Conservation (phyloP, 1,139 yeast species). For the Saccharomyces hybrid region DNA sequence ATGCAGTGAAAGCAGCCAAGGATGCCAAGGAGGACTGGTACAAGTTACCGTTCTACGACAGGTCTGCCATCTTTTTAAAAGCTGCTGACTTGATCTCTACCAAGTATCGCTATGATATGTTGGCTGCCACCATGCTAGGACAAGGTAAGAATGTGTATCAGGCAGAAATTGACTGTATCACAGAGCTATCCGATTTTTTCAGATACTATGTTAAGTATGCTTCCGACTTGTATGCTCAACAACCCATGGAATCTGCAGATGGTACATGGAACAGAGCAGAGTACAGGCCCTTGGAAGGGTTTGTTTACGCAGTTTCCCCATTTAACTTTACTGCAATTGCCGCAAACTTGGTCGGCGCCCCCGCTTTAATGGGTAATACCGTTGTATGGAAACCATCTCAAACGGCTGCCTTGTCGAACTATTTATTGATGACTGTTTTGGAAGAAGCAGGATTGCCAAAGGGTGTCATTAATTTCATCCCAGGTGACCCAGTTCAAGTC, state of each 20-base stretch:
- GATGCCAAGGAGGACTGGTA: conserved; percentile 75
- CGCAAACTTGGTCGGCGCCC: conserved; percentile 90
- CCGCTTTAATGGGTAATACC: conserved; percentile 94
- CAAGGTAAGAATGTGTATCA: conserved; percentile 98
- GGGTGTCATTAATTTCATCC: conserved; percentile 89
- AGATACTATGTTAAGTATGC: conserved; percentile 89
- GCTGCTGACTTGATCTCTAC: conserved; percentile 92
- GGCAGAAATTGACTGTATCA: conserved; percentile 94
- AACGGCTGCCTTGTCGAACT: conserved; percentile 83
- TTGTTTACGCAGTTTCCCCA: conserved; percentile 94
- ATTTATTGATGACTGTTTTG: conserved; percentile 66
- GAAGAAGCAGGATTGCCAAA: conserved; percentile 94
- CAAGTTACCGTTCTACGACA: conserved; percentile 66
- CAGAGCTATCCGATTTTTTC: conserved; percentile 85
- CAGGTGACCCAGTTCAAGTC: conserved; percentile 77
- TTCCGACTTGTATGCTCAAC: conserved; percentile 69
- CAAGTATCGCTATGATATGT: conserved; percentile 85
- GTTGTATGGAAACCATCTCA: conserved; percentile 98
- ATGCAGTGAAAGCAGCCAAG: conserved; percentile 72
- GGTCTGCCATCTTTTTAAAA: conserved; percentile 89
- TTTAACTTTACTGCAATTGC: conserved; percentile 98
- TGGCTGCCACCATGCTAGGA: conserved; percentile 96
- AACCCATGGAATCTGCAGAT: conserved; percentile 70
- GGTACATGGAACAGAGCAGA: conserved; percentile 98
- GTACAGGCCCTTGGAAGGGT: conserved; percentile 94